Evolutionary conservation across 257 asterid species (phyloP).

Genomic region (Solanum bulbocastanum): DNA sequence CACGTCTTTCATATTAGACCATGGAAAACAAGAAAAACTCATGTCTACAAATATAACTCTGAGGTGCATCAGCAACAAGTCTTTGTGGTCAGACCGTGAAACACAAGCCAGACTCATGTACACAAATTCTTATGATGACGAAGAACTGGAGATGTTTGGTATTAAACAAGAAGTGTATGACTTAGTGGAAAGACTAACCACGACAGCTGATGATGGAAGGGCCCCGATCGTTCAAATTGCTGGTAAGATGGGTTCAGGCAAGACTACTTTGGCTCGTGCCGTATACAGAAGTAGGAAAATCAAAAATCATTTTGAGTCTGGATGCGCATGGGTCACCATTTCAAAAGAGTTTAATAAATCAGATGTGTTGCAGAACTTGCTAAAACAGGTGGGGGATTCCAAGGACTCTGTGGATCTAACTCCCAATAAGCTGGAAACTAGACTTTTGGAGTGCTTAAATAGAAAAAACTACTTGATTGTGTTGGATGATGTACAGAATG

Average conservation of each 20-base stretch:
- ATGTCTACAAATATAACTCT: background rate
- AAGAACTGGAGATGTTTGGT: conserved; percentile 4
- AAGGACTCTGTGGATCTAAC: background rate
- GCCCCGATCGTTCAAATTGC: conserved; percentile 1
- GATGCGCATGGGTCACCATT: conserved; percentile 12
- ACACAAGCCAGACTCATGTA: background rate
- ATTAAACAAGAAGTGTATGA: background rate
- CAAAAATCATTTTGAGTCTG: conserved; percentile 1
- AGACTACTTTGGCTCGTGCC: conserved; percentile 25
- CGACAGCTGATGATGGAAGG: background rate
- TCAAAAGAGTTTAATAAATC: background rate
- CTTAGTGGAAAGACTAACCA: background rate
- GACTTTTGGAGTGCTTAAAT: background rate
- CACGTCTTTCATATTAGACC: background rate
- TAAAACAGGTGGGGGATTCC: conserved; percentile 10
- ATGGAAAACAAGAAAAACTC: background rate
- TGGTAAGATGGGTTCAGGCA: conserved; percentile 29
- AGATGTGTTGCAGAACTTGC: conserved; percentile 8
- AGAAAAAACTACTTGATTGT: conserved; percentile 13
- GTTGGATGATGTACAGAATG: conserved; percentile 10
- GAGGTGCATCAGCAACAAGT: background rate
- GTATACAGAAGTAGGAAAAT: conserved; percentile 1
- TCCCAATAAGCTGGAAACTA: background rate
- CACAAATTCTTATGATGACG: conserved; percentile 4
- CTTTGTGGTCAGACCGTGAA: background rate